A percentile compares a stretch with the other conserved stretches of the same genome.
Conservation (phyloP, 805 yeast genomes). For the Isabelozyma pseudorhagii region DNA sequence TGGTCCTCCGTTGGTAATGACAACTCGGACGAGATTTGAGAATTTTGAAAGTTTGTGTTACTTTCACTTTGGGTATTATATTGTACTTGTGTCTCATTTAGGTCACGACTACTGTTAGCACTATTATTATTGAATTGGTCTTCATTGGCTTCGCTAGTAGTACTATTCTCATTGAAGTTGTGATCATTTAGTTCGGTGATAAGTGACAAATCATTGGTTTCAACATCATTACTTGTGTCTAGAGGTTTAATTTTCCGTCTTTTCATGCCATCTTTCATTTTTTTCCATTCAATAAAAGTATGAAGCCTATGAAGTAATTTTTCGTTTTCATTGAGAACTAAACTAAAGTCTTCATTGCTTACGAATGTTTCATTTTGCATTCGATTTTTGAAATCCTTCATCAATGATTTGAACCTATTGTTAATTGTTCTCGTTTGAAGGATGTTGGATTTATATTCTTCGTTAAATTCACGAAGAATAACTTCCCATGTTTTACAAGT, state of each 20-base stretch:
- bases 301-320: constrained; percentile 13
- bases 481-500: constrained; percentile 23
- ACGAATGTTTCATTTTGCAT: constrained; percentile 1
- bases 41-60: background rate
- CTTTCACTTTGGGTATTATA: background rate
- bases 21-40: background rate
- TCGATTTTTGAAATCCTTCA: constrained; percentile 16
- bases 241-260: constrained; percentile 2
- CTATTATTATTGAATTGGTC: too few relatives aligned
- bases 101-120: too few relatives aligned
- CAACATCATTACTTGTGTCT: background rate
- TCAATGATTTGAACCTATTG: constrained; percentile 18
- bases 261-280: constrained; percentile 5
- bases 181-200: background rate
- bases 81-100: background rate
- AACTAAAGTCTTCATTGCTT: constrained; percentile 2
- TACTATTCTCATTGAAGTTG: too few relatives aligned
- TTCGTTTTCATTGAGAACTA: constrained; percentile 18
- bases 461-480: constrained; percentile 19
- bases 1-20: background rate
- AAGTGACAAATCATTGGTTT: background rate
- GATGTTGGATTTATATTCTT: constrained; percentile 10
- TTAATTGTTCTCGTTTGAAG: constrained; percentile 23
- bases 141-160: too few relatives aligned
- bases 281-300: constrained; percentile 7